Percentiles rank a stretch among this genome's conserved stretches.
These are phyloP conservation scores for Scheffersomyces quercinus DNA, from an alignment of 1,139 yeast species.

Conservation along the genomic window DNA sequence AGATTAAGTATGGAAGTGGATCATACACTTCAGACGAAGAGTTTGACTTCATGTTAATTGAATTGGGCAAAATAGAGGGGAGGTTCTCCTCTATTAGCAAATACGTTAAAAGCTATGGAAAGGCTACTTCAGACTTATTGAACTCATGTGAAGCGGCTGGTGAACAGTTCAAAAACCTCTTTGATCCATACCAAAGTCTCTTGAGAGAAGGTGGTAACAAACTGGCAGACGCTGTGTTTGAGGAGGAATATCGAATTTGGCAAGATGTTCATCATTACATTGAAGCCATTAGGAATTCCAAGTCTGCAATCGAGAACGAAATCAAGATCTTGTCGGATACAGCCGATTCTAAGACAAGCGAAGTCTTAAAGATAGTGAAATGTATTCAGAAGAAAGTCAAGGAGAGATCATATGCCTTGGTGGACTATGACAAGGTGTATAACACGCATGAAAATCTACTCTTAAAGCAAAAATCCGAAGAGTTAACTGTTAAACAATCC, in stretches of 20 bases:
- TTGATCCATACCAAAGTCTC: not conserved
- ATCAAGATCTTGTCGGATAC: slow-evolving; percentile 12
- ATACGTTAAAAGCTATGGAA: slow-evolving; percentile 16
- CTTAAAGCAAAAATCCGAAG: slow-evolving; percentile 21
- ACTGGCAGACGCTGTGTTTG: not conserved
- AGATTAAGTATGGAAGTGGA: slow-evolving; percentile 23
- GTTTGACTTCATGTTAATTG: slow-evolving; percentile 28
- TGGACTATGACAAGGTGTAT: slow-evolving; percentile 36
- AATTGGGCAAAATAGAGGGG: slow-evolving; percentile 17
- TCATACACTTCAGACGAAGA: slow-evolving; percentile 39
- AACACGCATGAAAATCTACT: slow-evolving; percentile 27
- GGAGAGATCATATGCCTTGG: slow-evolving; percentile 28
- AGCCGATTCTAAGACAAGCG: slow-evolving; percentile 19
- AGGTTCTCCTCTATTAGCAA: slow-evolving; percentile 21
- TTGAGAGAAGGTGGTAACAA: not conserved
- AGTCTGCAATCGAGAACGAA: slow-evolving; percentile 15
- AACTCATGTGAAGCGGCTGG: slow-evolving; percentile 2
- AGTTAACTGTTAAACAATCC: slow-evolving; percentile 29
- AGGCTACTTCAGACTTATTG: slow-evolving; percentile 13
- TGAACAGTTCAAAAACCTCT: not conserved
- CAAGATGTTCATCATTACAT: slow-evolving; percentile 17
- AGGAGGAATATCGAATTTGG: slow-evolving; percentile 19
- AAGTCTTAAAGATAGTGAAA: slow-evolving; percentile 24
- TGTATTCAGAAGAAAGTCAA: slow-evolving; percentile 20
- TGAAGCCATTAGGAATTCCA: slow-evolving; percentile 14